Conservation (phyloP, 2,329 filamentous ascomycete genomes). For the Clarireedia paspali region DNA sequence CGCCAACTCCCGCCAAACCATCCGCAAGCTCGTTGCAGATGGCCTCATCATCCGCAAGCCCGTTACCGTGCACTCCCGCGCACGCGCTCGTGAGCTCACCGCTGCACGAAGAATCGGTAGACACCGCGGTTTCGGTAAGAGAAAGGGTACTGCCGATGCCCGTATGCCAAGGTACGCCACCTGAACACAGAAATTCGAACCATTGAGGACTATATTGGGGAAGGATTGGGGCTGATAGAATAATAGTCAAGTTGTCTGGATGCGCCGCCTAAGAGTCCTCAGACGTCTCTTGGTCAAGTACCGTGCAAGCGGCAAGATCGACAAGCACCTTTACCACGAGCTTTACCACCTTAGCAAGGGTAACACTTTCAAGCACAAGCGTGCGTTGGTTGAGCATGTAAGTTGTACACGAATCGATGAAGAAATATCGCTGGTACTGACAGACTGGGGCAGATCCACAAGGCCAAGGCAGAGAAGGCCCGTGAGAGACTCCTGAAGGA, state of each 20-base stretch:
- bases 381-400: slow-evolving; percentile 99
- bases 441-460: slow-evolving; percentile 70
- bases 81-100: slow-evolving; percentile 90
- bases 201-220: slow-evolving; percentile 25
- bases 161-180: slow-evolving; percentile 80
- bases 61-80: slow-evolving; percentile 98
- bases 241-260: slow-evolving; percentile 91
- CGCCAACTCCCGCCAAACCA: slow-evolving; percentile 99
- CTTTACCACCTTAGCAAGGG: slow-evolving; percentile 99
- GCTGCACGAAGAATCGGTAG: slow-evolving; percentile 89
- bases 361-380: slow-evolving; percentile 99
- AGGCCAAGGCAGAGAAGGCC: slow-evolving; percentile 98
- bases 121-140: slow-evolving; percentile 99
- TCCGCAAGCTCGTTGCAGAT: slow-evolving; percentile 99
- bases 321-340: slow-evolving; percentile 99
- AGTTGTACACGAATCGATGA: slow-evolving; percentile 38
- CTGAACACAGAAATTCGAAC: background rate
- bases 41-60: slow-evolving; percentile 99
- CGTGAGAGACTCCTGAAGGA: slow-evolving; percentile 96
- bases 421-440: slow-evolving; percentile 13
- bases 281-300: slow-evolving; percentile 99
- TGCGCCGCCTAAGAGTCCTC: slow-evolving; percentile 98
- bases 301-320: slow-evolving; percentile 99
- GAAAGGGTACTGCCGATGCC: slow-evolving; percentile 99
- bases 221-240: slow-evolving; percentile 23